Evolutionary conservation across 1,284 basidiomycete species (phyloP).

Genomic region (Ustilago cynodontis): DNA sequence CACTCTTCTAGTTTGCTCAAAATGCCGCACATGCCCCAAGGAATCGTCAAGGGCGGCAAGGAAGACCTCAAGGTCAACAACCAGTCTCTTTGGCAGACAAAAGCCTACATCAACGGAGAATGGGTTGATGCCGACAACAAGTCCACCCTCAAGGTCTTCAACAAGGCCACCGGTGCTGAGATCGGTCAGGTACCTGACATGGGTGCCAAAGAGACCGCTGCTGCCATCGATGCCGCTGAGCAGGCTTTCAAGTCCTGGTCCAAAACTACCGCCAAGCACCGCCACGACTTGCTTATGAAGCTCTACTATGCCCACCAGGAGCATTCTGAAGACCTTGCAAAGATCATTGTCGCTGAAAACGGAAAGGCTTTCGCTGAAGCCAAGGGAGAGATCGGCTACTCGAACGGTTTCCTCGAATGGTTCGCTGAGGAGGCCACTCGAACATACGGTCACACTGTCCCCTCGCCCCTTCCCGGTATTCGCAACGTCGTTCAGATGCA

Average conservation of each 20-base stretch:
- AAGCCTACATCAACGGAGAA: slow-evolving; percentile 65
- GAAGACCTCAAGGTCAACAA: slow-evolving; percentile 63
- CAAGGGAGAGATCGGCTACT: slow-evolving; percentile 66
- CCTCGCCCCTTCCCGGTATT: slow-evolving; percentile 78
- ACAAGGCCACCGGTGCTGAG: slow-evolving; percentile 67
- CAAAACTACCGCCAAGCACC: slow-evolving; percentile 63
- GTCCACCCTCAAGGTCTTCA: slow-evolving; percentile 61
- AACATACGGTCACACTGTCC: slow-evolving; percentile 80
- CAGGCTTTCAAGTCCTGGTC: slow-evolving; percentile 63
- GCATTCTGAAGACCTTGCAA: slow-evolving; percentile 65
- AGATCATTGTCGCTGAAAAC: slow-evolving; percentile 68
- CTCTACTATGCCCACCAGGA: slow-evolving; percentile 61
- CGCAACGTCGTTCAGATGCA: slow-evolving; percentile 90
- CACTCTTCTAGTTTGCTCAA: slow-evolving; percentile 29
- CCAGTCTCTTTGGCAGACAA: slow-evolving; percentile 52
- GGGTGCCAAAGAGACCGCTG: slow-evolving; percentile 54
- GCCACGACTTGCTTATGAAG: slow-evolving; percentile 63
- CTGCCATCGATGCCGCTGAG: slow-evolving; percentile 63
- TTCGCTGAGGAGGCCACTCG: slow-evolving; percentile 61
- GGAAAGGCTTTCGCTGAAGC: slow-evolving; percentile 67
- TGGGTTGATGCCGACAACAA: slow-evolving; percentile 60
- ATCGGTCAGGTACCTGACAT: slow-evolving; percentile 65
- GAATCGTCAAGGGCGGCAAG: slow-evolving; percentile 65
- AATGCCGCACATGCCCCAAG: slow-evolving; percentile 66
- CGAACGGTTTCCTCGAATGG: slow-evolving; percentile 68